These are phyloP conservation scores for Fusarium nisikadoi DNA, from an alignment of 2,329 filamentous ascomycete species.

Conservation along the genomic window DNA sequence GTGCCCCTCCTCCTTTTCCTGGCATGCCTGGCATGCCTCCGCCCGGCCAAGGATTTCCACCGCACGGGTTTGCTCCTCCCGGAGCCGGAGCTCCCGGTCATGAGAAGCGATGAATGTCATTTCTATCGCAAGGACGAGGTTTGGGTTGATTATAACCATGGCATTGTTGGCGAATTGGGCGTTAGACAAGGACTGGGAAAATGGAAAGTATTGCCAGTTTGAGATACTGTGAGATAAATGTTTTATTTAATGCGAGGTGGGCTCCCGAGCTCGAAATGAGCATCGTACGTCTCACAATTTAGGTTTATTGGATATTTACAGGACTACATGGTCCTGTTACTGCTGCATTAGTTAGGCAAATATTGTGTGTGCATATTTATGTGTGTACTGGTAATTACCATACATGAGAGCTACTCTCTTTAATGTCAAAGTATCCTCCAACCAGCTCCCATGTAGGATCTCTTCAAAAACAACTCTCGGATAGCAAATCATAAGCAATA, in stretches of 20 bases:
- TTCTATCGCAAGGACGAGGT: slow-evolving; percentile 7
- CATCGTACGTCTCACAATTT: background rate
- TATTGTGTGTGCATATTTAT: slow-evolving; percentile 22
- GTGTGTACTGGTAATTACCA: slow-evolving; percentile 11
- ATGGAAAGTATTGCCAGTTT: slow-evolving; percentile 13
- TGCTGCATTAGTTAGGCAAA: slow-evolving; percentile 14
- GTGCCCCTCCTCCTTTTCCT: slow-evolving; percentile 45
- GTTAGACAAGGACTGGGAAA: slow-evolving; percentile 43
- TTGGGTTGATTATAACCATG: slow-evolving; percentile 34
- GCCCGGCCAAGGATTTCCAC: slow-evolving; percentile 57
- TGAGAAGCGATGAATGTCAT: slow-evolving; percentile 51
- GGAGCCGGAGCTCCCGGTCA: slow-evolving; percentile 52
- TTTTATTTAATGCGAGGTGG: background rate
- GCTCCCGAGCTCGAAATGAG: background rate
- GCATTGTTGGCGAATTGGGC: slow-evolving; percentile 48
- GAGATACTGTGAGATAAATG: slow-evolving; percentile 1
- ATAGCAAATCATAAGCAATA: slow-evolving; percentile 29
- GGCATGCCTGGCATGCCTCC: slow-evolving; percentile 53
- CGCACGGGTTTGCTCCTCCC: slow-evolving; percentile 50
- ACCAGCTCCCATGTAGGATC: slow-evolving; percentile 16
- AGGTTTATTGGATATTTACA: background rate
- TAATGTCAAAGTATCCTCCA: slow-evolving; percentile 31
- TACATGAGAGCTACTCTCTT: slow-evolving; percentile 32
- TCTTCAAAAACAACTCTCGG: slow-evolving; percentile 30
- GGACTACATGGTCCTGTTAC: background rate